Conservation (phyloP, 805 yeast species). For the Sugiyamaella qingdaonensis region DNA sequence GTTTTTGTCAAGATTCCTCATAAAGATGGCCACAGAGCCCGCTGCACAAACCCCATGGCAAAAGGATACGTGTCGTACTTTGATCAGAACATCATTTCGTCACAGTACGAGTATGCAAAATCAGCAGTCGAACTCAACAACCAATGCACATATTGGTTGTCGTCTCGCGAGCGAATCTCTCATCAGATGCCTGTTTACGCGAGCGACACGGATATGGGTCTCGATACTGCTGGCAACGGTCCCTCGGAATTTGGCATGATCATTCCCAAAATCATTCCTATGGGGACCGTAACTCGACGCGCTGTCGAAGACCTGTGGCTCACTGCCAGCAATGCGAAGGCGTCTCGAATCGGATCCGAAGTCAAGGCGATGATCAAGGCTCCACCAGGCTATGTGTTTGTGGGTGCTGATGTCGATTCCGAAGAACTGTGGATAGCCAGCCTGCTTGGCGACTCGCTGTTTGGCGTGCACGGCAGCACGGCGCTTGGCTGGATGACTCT, state of each 20-base stretch:
- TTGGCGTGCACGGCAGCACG: slow-evolving; percentile 89
- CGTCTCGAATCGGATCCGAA: slow-evolving; percentile 84
- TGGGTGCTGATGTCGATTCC: slow-evolving; percentile 98
- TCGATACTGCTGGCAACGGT: background rate
- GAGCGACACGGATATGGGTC: slow-evolving; percentile 25
- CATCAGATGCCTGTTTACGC: slow-evolving; percentile 79
- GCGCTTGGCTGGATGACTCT: slow-evolving; percentile 99
- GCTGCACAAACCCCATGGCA: slow-evolving; percentile 74
- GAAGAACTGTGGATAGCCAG: slow-evolving; percentile 99
- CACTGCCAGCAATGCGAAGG: slow-evolving; percentile 93
- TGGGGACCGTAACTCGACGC: slow-evolving; percentile 96
- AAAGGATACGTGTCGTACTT: slow-evolving; percentile 68
- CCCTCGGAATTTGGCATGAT: slow-evolving; percentile 56
- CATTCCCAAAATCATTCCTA: slow-evolving; percentile 75
- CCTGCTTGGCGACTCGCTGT: slow-evolving; percentile 84
- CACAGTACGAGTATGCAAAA: slow-evolving; percentile 66
- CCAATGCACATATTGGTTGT: slow-evolving; percentile 87
- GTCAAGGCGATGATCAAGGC: slow-evolving; percentile 81
- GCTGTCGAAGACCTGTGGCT: slow-evolving; percentile 98
- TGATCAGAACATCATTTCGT: slow-evolving; percentile 67
- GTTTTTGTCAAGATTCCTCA: slow-evolving; percentile 75
- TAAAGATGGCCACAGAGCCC: slow-evolving; percentile 69
- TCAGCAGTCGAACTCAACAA: slow-evolving; percentile 77
- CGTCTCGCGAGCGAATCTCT: slow-evolving; percentile 78
- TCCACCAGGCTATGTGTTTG: slow-evolving; percentile 84